phyloP scores from a whole-genome alignment of 441 rosid genomes.

The Rhodomyrtus psidioides region DNA sequence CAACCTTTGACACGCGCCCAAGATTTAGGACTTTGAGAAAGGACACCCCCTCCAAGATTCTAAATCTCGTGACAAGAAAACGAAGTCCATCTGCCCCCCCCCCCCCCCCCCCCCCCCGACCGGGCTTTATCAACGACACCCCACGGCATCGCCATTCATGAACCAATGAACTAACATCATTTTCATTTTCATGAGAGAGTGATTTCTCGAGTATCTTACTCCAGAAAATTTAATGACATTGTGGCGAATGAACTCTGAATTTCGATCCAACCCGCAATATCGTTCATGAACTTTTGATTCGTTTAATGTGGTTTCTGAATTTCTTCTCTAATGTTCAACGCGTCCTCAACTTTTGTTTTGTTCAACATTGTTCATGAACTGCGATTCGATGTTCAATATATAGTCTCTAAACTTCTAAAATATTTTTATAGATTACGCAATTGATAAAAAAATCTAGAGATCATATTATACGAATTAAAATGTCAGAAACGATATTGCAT shows the following conservation, averaged over 20 bases:
- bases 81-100: too few relatives aligned
- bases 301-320: accelerated
- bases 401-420: not conserved
- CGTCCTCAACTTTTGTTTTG: not conserved
- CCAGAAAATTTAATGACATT: not conserved
- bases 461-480: too few relatives aligned
- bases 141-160: not conserved
- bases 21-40: not conserved
- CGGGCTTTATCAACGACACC: not conserved
- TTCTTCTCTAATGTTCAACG: accelerated
- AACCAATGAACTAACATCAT: not conserved
- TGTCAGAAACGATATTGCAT: accelerated
- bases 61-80: not conserved
- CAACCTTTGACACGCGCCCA: not conserved
- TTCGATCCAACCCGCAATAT: too few relatives aligned
- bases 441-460: too few relatives aligned
- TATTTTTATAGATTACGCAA: not conserved
- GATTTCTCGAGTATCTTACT: not conserved
- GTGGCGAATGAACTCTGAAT: accelerated
- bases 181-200: not conserved
- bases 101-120: too few relatives aligned
- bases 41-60: not conserved
- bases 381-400: accelerated
- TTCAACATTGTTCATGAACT: accelerated
- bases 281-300: accelerated